Evolutionary conservation across 768 basidiomycete species (phyloP).

Genomic region (Pleurotus platypus): DNA sequence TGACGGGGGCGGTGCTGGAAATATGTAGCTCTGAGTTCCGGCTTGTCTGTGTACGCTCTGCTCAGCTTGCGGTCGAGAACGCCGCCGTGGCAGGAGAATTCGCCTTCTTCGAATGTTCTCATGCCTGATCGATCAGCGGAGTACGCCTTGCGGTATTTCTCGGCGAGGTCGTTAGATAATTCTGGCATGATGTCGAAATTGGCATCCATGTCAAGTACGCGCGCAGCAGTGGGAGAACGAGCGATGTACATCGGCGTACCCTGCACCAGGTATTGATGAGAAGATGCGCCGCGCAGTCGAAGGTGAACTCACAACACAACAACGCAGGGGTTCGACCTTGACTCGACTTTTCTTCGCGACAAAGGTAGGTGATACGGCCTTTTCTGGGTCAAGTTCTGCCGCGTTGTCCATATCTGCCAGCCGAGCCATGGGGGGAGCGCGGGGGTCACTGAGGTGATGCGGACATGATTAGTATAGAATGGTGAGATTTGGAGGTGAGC

Average conservation of each 20-base stretch:
- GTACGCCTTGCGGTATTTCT: background rate
- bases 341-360: background rate
- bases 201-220: background rate
- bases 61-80: background rate
- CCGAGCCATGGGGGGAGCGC: too few species aligned
- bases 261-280: background rate
- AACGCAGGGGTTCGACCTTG: background rate
- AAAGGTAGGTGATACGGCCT: too few species aligned
- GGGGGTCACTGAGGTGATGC: too few species aligned
- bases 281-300: too few species aligned
- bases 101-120: too few species aligned
- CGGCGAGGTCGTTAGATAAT: background rate
- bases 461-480: background rate
- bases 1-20: slow-evolving; percentile 1
- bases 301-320: background rate
- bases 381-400: too few species aligned
- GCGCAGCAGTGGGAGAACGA: too few species aligned
- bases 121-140: too few species aligned
- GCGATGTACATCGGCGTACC: slow-evolving; percentile 1
- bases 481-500: background rate
- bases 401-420: too few species aligned
- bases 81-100: background rate
- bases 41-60: too few species aligned
- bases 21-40: too few species aligned
- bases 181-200: background rate